These are phyloP conservation scores for Flueggea neowawraea DNA, from an alignment of 441 rosid genomes.

Conservation along the genomic window DNA sequence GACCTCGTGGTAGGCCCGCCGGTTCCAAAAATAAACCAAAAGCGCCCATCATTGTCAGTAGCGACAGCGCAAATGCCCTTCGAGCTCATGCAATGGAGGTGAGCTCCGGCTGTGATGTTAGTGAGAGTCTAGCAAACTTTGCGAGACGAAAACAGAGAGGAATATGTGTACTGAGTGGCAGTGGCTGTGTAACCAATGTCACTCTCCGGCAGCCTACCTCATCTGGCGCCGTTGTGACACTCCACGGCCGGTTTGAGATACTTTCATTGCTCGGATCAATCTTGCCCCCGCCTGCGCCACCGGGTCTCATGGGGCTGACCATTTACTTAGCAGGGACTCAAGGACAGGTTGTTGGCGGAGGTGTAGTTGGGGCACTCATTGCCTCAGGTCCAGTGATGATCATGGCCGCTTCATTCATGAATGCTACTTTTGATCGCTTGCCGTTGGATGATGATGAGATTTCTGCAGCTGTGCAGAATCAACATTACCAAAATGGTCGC, in stretches of 20 bases:
- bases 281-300: constrained; percentile 94
- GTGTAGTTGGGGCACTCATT: constrained; percentile 75
- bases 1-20: constrained; percentile 91
- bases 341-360: constrained; percentile 94
- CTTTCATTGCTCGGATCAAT: constrained; percentile 83
- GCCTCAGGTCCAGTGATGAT: constrained; percentile 90
- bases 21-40: constrained; percentile 96
- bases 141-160: constrained; percentile 90
- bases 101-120: constrained; percentile 80
- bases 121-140: constrained; percentile 68
- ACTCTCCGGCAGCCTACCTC: constrained; percentile 83
- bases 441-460: constrained; percentile 85
- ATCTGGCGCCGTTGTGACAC: constrained; percentile 69
- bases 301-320: constrained; percentile 81
- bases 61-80: constrained; percentile 89
- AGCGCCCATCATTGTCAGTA: constrained; percentile 79
- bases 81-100: constrained; percentile 93
- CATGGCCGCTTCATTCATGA: constrained; percentile 86
- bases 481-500: constrained; percentile 64
- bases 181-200: constrained; percentile 86
- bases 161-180: constrained; percentile 74
- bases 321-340: constrained; percentile 83
- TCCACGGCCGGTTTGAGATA: constrained; percentile 90
- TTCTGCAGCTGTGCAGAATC: constrained; percentile 49
- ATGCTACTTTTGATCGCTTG: constrained; percentile 83